phyloP scores from a whole-genome alignment of 2,329 filamentous ascomycete species.

The Apiospora malaysiana region DNA sequence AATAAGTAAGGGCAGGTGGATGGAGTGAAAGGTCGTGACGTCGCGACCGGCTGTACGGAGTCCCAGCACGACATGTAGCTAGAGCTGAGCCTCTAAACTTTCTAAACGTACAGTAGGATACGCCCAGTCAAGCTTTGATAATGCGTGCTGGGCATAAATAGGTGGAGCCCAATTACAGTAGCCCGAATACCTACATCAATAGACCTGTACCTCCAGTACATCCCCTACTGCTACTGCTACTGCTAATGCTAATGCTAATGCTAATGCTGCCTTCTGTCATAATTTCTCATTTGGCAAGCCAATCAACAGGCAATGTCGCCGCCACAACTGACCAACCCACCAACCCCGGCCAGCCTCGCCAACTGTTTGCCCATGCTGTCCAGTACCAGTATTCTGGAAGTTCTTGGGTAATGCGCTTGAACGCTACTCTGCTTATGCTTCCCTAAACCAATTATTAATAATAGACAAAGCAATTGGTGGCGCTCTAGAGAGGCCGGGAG shows the following conservation, averaged over 20 bases:
- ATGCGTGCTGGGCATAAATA: not conserved
- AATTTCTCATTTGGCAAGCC: not conserved
- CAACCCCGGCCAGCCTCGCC: not conserved
- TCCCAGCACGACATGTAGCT: not conserved
- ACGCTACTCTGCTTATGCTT: not conserved
- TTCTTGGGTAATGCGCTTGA: not conserved
- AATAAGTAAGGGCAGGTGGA: not conserved
- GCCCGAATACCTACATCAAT: not conserved
- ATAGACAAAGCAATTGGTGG: conserved; percentile 1
- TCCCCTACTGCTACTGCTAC: not conserved
- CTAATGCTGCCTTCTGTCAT: not conserved
- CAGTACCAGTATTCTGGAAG: not conserved
- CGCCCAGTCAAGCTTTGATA: conserved; percentile 3
- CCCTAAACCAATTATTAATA: not conserved
- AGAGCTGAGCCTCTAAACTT: conserved; percentile 7
- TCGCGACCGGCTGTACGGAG: conserved; percentile 1
- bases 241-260: too few relatives aligned
- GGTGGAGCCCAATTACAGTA: conserved; percentile 2
- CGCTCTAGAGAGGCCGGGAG: not conserved
- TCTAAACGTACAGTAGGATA: not conserved
- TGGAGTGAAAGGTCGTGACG: conserved; percentile 12
- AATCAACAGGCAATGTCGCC: not conserved
- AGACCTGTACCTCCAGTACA: not conserved
- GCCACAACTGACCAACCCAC: conserved; percentile 9
- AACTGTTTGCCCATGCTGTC: not conserved